Conservation (phyloP, 1,284 basidiomycete species). For the Boletus smithii region DNA sequence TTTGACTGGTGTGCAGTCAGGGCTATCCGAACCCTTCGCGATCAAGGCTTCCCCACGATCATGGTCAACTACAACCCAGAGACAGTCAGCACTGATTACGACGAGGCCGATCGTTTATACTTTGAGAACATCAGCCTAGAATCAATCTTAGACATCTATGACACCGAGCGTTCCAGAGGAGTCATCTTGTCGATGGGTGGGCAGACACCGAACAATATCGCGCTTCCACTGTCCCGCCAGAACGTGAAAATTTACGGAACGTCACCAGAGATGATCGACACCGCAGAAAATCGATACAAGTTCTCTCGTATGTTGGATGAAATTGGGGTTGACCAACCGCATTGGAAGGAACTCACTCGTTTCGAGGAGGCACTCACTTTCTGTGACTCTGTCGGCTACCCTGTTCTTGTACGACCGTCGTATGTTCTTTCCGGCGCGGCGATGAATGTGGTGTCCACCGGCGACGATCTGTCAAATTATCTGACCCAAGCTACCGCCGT, state of each 20-base stretch:
- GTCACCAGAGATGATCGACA: slow-evolving; percentile 99
- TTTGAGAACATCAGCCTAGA: slow-evolving; percentile 99
- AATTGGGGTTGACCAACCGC: slow-evolving; percentile 95
- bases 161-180: slow-evolving; percentile 84
- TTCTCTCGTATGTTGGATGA: slow-evolving; percentile 97
- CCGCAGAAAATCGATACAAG: slow-evolving; percentile 98
- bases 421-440: slow-evolving; percentile 98
- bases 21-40: slow-evolving; percentile 91
- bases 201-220: slow-evolving; percentile 98
- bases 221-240: slow-evolving; percentile 88
- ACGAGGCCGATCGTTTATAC: slow-evolving; percentile 97
- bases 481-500: slow-evolving; percentile 95
- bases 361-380: slow-evolving; percentile 86
- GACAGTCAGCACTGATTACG: slow-evolving; percentile 98
- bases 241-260: slow-evolving; percentile 98
- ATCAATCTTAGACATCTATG: slow-evolving; percentile 96
- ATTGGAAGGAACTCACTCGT: slow-evolving; percentile 95
- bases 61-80: slow-evolving; percentile 99
- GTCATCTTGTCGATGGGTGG: slow-evolving; percentile 98
- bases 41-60: slow-evolving; percentile 92
- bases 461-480: slow-evolving; percentile 88
- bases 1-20: slow-evolving; percentile 99
- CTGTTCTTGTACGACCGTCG: slow-evolving; percentile 94
- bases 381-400: slow-evolving; percentile 90
- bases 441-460: slow-evolving; percentile 98